Base-by-base conservation (phyloP, 352 stramenopile species). In the Globisporangium barbulae region DNA sequence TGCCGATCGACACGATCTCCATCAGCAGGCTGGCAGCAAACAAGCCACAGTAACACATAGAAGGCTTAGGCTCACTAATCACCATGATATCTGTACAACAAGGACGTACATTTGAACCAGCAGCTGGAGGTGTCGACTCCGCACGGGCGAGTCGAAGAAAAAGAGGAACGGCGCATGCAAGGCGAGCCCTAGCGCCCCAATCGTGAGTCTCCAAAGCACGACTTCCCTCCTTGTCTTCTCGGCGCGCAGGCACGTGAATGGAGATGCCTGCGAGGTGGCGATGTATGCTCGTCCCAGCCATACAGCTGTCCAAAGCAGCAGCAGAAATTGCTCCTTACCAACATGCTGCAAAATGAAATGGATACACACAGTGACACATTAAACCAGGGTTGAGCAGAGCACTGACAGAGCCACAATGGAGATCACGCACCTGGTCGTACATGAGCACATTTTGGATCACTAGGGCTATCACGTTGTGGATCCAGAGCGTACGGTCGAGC, bases 371-470 rank as follows among this genome's bases (percentile, higher is more conserved):
- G 19, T 9, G 37, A 42, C 10, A 42, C 37, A 12, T 9, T 17
- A 53, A 30, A 41, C n/a, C 25, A 28, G 25, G 25, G 25, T 28
- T 28, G 25, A 28, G 25, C 25, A 28, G 2, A 28, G 25, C 25
- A 28, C 2, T 28, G 25, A 2, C 25, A 28, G 25, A 28, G 25
- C 25, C 25, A 28, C 25, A 28, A 28, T 28, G 25, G 25, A 28
- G 25, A 28, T 28, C 4, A 48, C 62, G 21, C 68, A 89, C 79
- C 74, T 73, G 31, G 19, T 80, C 68, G 42, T 72, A 70, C 64
- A 86, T 72, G n/a, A 85, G 55, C 15, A 53, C 55, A 49, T 86
- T 82, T 28, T 83, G 63, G 13, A 86, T 54, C 3, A 63, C 53
- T 6, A 85, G 35, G 1, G 56, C 58, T 28, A 84, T 30, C 13